Evolutionary conservation across 164 flowering plant genomes (phyloP).

Genomic region (Pachysandra terminalis): DNA sequence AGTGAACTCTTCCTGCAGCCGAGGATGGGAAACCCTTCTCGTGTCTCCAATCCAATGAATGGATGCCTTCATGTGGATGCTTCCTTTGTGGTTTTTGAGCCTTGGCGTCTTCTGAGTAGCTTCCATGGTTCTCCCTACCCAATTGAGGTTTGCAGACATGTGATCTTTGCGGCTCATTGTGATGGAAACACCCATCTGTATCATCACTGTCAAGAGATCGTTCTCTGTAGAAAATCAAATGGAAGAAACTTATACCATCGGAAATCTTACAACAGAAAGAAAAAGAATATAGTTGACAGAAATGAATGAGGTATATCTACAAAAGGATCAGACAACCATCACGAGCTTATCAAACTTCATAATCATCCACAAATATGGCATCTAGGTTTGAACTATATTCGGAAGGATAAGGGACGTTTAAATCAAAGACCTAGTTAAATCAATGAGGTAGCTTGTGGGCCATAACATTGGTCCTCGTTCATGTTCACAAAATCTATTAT

Average conservation of each 20-base stretch:
- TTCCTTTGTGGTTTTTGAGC: constrained; percentile 25
- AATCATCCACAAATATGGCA: neutral
- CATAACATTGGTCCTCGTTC: neutral
- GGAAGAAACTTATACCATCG: neutral
- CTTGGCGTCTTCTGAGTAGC: constrained; percentile 36
- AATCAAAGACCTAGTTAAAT: neutral
- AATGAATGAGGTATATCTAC: neutral
- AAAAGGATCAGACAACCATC: neutral
- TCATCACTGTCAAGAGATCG: constrained; percentile 22
- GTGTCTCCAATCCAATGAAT: constrained; percentile 19
- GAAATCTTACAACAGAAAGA: neutral
- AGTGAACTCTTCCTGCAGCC: constrained; percentile 29
- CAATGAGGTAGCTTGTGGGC: neutral
- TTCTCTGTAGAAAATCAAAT: constrained; percentile 23
- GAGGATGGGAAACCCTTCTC: constrained; percentile 30
- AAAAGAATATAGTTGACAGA: neutral
- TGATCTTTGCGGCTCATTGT: constrained; percentile 27
- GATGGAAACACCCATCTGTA: constrained; percentile 10
- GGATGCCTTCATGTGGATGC: constrained; percentile 25
- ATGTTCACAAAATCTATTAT: too few relatives aligned
- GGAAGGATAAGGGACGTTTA: neutral
- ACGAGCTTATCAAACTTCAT: neutral
- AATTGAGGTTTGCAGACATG: constrained; percentile 22
- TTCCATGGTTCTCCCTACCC: constrained; percentile 24
- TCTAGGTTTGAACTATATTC: neutral